phyloP scores from a whole-genome alignment of 305 asterid genomes.

The Stenogyne calaminthoides region DNA sequence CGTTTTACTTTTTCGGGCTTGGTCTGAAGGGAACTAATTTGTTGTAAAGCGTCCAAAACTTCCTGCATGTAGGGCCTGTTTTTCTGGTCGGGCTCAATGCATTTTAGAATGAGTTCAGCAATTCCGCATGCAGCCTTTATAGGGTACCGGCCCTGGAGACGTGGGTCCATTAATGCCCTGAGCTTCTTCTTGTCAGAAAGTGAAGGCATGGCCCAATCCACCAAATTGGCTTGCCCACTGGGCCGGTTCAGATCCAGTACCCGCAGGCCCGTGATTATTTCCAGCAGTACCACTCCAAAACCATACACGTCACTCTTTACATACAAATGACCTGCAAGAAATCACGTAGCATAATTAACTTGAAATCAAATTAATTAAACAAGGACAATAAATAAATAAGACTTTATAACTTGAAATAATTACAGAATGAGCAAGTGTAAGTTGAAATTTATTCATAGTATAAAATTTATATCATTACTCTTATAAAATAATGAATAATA shows the following conservation, averaged over 20 bases:
- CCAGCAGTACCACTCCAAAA: conserved; percentile 77
- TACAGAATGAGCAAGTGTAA: too few species aligned
- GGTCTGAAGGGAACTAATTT: conserved; percentile 35
- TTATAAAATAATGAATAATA: too few species aligned
- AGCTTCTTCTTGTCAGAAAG: conserved; percentile 56
- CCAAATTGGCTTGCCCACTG: conserved; percentile 41
- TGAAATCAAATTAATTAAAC: too few species aligned
- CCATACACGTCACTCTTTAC: conserved; percentile 88
- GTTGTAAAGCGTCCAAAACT: conserved; percentile 47
- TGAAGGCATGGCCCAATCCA: conserved; percentile 74
- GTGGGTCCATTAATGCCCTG: conserved; percentile 62
- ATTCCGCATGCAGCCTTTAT: conserved; percentile 40
- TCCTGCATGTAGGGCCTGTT: conserved; percentile 60
- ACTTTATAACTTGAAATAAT: too few species aligned
- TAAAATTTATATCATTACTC: too few species aligned
- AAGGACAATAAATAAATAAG: not conserved
- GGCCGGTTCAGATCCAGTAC: conserved; percentile 69
- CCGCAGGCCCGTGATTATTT: conserved; percentile 62
- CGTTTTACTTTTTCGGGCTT: conserved; percentile 36
- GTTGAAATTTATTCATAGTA: too few species aligned
- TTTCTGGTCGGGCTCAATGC: conserved; percentile 70
- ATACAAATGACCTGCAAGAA: conserved; percentile 68
- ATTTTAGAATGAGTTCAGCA: conserved; percentile 48
- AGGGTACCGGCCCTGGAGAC: conserved; percentile 61
- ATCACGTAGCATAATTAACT: not conserved